Conservation (phyloP, 768 basidiomycete species). For the Psilocybe tampanensis region DNA sequence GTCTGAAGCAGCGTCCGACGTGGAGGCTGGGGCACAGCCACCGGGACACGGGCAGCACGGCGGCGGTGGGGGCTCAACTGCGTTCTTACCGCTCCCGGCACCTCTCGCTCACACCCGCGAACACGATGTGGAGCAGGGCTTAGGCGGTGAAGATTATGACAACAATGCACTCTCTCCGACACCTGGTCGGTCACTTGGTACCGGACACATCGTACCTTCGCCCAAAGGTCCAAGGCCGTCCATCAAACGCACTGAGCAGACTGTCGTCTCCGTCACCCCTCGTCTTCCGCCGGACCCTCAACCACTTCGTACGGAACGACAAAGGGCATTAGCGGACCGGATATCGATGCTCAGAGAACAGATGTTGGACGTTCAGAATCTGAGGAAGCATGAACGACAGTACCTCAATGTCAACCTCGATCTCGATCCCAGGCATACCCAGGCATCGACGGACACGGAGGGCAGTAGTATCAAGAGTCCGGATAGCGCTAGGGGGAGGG, state of each 20-base stretch:
- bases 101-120: background rate
- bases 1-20: background rate
- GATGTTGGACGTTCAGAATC: constrained; percentile 15
- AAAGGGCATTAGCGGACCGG: constrained; percentile 14
- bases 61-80: background rate
- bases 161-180: background rate
- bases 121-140: background rate
- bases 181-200: background rate
- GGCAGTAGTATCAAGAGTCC: background rate
- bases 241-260: constrained; percentile 5
- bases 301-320: constrained; percentile 14
- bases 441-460: background rate
- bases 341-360: constrained; percentile 19
- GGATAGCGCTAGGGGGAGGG: constrained; percentile 3
- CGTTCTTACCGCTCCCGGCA: background rate
- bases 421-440: no score
- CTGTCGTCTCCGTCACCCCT: background rate
- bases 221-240: constrained; percentile 15
- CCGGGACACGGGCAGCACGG: background rate
- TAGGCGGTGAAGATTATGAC: background rate
- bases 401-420: no score
- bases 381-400: no score
- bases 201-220: constrained; percentile 15
- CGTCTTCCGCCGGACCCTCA: background rate
- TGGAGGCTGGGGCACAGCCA: background rate